Evolutionary conservation across 768 basidiomycete species (phyloP).

Genomic region (Terana coerulea): DNA sequence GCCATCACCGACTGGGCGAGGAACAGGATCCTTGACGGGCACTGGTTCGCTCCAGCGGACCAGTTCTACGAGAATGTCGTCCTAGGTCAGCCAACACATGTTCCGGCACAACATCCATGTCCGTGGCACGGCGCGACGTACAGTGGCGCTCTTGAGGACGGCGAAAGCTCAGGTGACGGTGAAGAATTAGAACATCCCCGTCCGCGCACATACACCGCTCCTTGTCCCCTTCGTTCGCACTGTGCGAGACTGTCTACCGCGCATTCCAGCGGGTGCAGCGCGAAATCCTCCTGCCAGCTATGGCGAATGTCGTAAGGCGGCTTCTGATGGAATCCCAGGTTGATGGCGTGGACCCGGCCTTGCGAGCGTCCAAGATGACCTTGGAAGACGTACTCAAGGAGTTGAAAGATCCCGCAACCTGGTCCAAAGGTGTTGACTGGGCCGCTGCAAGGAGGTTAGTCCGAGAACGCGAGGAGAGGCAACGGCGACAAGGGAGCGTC

Average conservation of each 20-base stretch:
- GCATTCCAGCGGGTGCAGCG: slow-evolving; percentile 58
- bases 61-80: slow-evolving; percentile 48
- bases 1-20: slow-evolving; percentile 74
- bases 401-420: slow-evolving; percentile 55
- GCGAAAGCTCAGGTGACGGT: slow-evolving; percentile 19
- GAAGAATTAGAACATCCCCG: slow-evolving; percentile 45
- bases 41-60: slow-evolving; percentile 75
- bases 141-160: slow-evolving; percentile 23
- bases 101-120: slow-evolving; percentile 46
- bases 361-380: slow-evolving; percentile 50
- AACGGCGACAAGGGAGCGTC: slow-evolving; percentile 25
- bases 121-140: slow-evolving; percentile 45
- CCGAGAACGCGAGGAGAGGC: slow-evolving; percentile 22
- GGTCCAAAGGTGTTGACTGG: slow-evolving; percentile 78
- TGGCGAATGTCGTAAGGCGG: slow-evolving; percentile 66
- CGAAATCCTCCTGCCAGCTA: slow-evolving; percentile 56
- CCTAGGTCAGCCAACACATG: slow-evolving; percentile 35
- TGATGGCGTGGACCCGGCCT: slow-evolving; percentile 48
- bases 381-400: slow-evolving; percentile 57
- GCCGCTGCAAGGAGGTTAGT: slow-evolving; percentile 43
- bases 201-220: slow-evolving; percentile 41
- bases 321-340: slow-evolving; percentile 60
- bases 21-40: slow-evolving; percentile 66
- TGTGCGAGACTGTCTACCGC: slow-evolving; percentile 63
- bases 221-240: slow-evolving; percentile 56